Conservation (phyloP, 345 rosid genomes). For the Brassica rapa region DNA sequence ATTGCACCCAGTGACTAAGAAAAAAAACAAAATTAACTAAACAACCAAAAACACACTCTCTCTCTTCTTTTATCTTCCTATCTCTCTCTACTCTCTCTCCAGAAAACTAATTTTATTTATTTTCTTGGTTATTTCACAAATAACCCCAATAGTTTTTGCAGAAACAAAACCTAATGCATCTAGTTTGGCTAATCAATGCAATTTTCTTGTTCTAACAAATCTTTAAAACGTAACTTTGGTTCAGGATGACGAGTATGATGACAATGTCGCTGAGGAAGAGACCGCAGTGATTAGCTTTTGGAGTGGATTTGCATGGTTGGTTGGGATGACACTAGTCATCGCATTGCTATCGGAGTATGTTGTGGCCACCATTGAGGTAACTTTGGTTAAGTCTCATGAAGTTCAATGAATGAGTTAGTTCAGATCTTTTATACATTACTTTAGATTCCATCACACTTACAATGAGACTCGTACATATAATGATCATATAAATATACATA, state of each 20-base stretch:
- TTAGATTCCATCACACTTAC: neutral
- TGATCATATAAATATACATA: neutral
- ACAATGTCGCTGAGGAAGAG: slow-evolving; percentile 52
- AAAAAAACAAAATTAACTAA: too few relatives aligned
- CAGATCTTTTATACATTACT: neutral
- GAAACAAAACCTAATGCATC: too few relatives aligned
- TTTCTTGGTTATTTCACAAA: too few relatives aligned
- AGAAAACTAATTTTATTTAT: too few relatives aligned
- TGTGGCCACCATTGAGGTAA: slow-evolving; percentile 93
- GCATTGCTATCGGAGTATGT: slow-evolving; percentile 90
- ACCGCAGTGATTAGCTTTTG: slow-evolving; percentile 75
- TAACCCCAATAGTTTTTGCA: too few relatives aligned
- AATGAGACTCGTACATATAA: neutral
- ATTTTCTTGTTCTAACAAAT: neutral
- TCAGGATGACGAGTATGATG: slow-evolving; percentile 56
- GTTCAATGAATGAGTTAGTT: neutral
- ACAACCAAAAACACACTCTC: too few relatives aligned
- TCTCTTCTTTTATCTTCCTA: too few relatives aligned
- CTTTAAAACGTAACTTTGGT: neutral
- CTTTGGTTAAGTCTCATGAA: slow-evolving; percentile 2
- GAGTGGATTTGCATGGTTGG: slow-evolving; percentile 87
- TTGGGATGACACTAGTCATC: slow-evolving; percentile 73
- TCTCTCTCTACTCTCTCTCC: too few relatives aligned
- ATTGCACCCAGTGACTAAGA: too few relatives aligned
- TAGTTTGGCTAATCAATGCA: too few relatives aligned